Evolutionary conservation across 345 rosid genomes (phyloP).

Genomic region (Noccaea bulbosa): DNA sequence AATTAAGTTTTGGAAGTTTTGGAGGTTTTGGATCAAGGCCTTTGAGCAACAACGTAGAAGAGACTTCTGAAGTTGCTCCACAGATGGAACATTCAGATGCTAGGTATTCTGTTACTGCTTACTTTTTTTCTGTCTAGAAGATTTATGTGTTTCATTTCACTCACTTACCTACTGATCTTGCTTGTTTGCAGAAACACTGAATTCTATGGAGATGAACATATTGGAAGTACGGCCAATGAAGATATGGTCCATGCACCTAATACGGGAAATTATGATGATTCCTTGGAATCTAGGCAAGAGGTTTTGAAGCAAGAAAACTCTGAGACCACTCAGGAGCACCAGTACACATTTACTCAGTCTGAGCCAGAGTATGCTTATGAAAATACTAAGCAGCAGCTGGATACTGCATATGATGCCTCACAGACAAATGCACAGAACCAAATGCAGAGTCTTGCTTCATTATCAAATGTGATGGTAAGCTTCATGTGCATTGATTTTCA

Average conservation of each 20-base stretch:
- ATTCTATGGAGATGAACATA: conserved; percentile 75
- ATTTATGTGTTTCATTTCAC: neutral
- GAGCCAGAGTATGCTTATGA: conserved; percentile 71
- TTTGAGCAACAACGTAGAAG: conserved; percentile 62
- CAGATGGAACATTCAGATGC: conserved; percentile 60
- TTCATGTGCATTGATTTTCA: neutral
- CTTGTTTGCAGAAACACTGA: conserved; percentile 63
- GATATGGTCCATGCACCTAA: conserved; percentile 56
- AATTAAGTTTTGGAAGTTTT: conserved; percentile 97
- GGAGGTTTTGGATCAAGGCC: conserved; percentile 66
- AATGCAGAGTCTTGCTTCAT: conserved; percentile 67
- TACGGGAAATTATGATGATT: conserved; percentile 61
- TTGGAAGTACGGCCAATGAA: conserved; percentile 60
- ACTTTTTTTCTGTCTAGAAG: neutral
- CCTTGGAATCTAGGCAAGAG: conserved; percentile 65
- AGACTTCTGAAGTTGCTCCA: conserved; percentile 56
- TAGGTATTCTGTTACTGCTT: conserved; percentile 52
- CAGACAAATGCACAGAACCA: conserved; percentile 67
- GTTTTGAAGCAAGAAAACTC: conserved; percentile 64
- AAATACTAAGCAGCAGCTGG: conserved; percentile 59
- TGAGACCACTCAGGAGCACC: conserved; percentile 68
- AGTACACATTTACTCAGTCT: conserved; percentile 71
- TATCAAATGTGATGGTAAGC: conserved; percentile 82
- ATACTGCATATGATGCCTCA: conserved; percentile 56
- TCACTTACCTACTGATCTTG: conserved; percentile 17